Conservation (phyloP, 2,329 filamentous ascomycete genomes). For the Alternaria viburni region DNA sequence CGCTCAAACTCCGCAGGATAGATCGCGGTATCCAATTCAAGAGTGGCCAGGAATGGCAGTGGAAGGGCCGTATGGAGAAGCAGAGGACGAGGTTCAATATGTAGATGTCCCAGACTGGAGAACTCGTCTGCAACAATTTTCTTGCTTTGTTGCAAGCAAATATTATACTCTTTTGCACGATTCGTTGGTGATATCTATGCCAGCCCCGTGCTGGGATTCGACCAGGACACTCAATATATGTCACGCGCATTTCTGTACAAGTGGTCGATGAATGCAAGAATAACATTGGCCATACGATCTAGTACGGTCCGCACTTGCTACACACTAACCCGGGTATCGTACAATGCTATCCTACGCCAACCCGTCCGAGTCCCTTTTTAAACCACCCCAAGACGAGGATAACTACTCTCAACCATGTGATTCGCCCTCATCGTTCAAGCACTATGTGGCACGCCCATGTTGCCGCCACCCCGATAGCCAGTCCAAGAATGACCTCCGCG, state of each 20-base stretch:
- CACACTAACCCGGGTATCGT: not conserved
- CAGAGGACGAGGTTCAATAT: conserved; percentile 91
- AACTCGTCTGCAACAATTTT: not conserved
- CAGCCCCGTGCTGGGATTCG: not conserved
- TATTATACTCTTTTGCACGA: not conserved
- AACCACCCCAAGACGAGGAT: not conserved
- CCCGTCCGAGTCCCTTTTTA: not conserved
- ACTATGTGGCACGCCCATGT: not conserved
- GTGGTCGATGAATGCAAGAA: not conserved
- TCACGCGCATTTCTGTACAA: not conserved
- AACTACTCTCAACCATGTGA: not conserved
- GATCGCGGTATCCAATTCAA: conserved; percentile 84
- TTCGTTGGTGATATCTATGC: not conserved
- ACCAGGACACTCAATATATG: not conserved
- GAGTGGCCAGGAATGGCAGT: conserved; percentile 89
- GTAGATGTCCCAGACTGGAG: conserved; percentile 50
- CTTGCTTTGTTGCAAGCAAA: not conserved
- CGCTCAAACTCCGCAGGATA: conserved; percentile 85
- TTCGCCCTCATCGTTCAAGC: not conserved
- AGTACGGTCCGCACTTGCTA: not conserved
- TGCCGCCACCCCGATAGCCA: not conserved
- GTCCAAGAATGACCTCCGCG: not conserved
- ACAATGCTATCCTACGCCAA: not conserved
- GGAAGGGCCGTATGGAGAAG: conserved; percentile 96
- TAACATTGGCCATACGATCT: not conserved